Conservation (phyloP, 306 rosid species). For the Cercis canadensis region DNA sequence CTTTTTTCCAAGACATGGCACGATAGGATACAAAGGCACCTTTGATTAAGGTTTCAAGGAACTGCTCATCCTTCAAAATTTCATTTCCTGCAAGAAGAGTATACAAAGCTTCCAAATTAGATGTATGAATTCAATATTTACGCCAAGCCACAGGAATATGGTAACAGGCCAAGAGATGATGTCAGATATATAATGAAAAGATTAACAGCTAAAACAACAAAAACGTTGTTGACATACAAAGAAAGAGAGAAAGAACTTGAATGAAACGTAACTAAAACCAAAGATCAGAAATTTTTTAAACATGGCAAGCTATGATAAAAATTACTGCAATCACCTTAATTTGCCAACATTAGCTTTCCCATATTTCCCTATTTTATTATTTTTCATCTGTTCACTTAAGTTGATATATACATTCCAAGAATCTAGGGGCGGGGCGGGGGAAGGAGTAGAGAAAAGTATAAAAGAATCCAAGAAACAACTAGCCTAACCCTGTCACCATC, state of each 20-base stretch:
- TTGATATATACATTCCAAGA: slow-evolving; percentile 7
- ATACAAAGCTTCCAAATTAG: slow-evolving; percentile 15
- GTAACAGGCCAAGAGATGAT: too few relatives aligned
- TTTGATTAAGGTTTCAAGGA: slow-evolving; percentile 86
- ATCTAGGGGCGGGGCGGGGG: neutral
- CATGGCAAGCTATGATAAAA: slow-evolving; percentile 7
- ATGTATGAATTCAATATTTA: slow-evolving; percentile 10
- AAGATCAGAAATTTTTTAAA: too few relatives aligned
- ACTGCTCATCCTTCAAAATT: slow-evolving; percentile 77
- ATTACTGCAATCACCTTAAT: neutral
- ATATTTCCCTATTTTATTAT: neutral
- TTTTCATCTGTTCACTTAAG: slow-evolving; percentile 28
- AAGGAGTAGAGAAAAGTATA: neutral
- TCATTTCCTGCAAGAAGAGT: slow-evolving; percentile 66
- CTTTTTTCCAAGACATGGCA: slow-evolving; percentile 23
- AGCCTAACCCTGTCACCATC: neutral
- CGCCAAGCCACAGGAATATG: slow-evolving; percentile 26
- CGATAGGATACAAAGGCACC: slow-evolving; percentile 50
- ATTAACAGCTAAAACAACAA: too few relatives aligned
- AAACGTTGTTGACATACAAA: too few relatives aligned
- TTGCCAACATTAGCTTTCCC: slow-evolving; percentile 22
- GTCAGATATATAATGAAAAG: too few relatives aligned
- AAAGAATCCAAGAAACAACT: neutral
- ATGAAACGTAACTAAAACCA: too few relatives aligned
- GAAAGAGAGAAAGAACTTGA: too few relatives aligned